Evolutionary conservation across 192 early-diverging fungal species (phyloP).

Genomic region (Hyaloraphidium curvatum): DNA sequence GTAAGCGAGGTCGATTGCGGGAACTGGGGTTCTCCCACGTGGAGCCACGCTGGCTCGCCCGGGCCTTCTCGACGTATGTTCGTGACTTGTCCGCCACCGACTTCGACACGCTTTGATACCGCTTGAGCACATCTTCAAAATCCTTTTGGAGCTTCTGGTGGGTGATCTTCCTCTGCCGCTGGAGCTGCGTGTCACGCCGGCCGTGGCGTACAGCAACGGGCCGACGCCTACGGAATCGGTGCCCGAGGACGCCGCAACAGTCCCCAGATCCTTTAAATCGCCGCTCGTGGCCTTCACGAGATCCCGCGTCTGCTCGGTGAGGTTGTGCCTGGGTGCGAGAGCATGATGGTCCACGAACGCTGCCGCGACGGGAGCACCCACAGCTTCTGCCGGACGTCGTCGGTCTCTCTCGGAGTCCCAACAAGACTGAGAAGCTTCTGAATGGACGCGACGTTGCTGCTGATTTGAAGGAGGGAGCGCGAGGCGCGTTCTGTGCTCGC

Average conservation of each 20-base stretch:
- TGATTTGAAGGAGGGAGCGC: slow-evolving; percentile 70
- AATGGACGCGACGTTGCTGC: slow-evolving; percentile 64
- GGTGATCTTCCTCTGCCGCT: slow-evolving; percentile 61
- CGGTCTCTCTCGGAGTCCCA: slow-evolving; percentile 56
- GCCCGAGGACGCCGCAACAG: slow-evolving; percentile 17
- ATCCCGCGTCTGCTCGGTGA: slow-evolving; percentile 64
- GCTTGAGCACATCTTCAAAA: slow-evolving; percentile 73
- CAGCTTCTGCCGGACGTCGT: slow-evolving; percentile 52
- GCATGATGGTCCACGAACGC: not conserved
- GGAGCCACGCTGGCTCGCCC: slow-evolving; percentile 25
- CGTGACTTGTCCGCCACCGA: slow-evolving; percentile 64
- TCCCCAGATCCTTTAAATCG: slow-evolving; percentile 56
- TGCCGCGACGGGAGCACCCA: slow-evolving; percentile 16
- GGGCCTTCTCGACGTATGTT: slow-evolving; percentile 63
- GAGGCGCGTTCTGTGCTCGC: too few relatives aligned
- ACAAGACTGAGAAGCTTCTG: slow-evolving; percentile 54
- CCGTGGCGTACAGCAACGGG: not conserved
- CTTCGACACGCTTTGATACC: slow-evolving; percentile 74
- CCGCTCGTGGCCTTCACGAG: slow-evolving; percentile 56
- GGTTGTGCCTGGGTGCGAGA: slow-evolving; percentile 26
- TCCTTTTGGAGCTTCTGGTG: slow-evolving; percentile 89
- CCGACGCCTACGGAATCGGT: not conserved
- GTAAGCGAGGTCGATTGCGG: not conserved
- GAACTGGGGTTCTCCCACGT: too few relatives aligned
- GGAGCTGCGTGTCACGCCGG: not conserved